Base-by-base conservation (phyloP, 2,329 filamentous ascomycete genomes). In the Penicillium nordicum region DNA sequence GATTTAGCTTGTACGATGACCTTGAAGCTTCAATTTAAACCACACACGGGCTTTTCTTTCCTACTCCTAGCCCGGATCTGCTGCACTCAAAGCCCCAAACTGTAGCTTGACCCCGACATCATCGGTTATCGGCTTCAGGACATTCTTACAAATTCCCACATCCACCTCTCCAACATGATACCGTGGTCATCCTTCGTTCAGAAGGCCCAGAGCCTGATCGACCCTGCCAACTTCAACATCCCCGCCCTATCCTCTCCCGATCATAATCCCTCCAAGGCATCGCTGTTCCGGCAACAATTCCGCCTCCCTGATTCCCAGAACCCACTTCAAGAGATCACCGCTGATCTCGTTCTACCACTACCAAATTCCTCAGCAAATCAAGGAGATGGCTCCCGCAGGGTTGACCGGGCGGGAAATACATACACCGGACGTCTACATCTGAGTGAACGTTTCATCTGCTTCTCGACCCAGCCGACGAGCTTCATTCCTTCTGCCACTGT, bases 221-320 rank as follows among this genome's bases (percentile, higher is more conserved):
- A 97, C 75, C 90, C 92, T 52, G 89, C 89, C 63, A 87, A 91
- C 73, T 87, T 89, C 70, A 85, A 88, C 72, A 85, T 90, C 67
- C 80, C 89, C 62, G 85, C 86, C 64, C 82, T 90, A 57, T 85
- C 87, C 65, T 84, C 86, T 69, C 85, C 88, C 57, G 90, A 94
- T 75, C 84, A 84, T 61, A 88, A 90, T 72, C 92, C 92, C 48
- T 93, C 92, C 70, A 97, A 97, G 79, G 87, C 92, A 54, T 88
- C 89, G 50, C 85, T 97, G 57, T 99, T 97, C 79, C 92, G 94
- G 78, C 88, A 89, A 74, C 94, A 99, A 77, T 99, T 99, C 79
- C 90, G 94, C 64, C 88, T 99, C 34, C 94, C 94, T 44, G 86
- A 91, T 70, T 88, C 90, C 38, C 93, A 99, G 77, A 92, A 89